Evolutionary conservation across 345 rosid species (phyloP), one percentile per base, ranked within the genome.

Genomic region (Sisymbrium altissimum): DNA sequence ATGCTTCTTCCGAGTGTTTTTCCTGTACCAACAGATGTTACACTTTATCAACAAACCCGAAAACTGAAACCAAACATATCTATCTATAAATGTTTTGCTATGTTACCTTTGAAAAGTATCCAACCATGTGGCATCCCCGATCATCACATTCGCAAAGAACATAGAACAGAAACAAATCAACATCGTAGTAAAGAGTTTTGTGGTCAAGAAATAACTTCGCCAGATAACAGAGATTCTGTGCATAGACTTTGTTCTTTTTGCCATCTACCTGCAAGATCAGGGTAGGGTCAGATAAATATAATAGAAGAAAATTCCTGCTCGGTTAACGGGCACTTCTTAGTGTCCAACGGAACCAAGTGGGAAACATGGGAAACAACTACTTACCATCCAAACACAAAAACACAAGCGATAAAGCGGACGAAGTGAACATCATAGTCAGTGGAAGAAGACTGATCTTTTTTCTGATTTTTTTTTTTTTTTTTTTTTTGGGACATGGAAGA

Each of bases 91-190:
- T 17, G 71, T 1, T n/a, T 2, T 14, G 65, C 29, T 49, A 49
- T 41, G 9, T n/a, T 18, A 73, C 71, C 64, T 94, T 94, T 60
- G 98, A 94, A 70, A 89, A 94, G 80, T 94, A 94, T 65, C 98
- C 98, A 81, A 91, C 97, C 97, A 91, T 94, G 83, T 94, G 98
- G 85, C 98, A 94, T 70, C 98, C 98, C 38, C 98, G 95, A 83
- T 94, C 98, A 81, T 94, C 98, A 65, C 97, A 94, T 82, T 72
- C 76, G 3, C 77, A 73, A 9, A 73, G 77, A 64, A 73, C 71
- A 39, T 73, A 73, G 48, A 73, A 73, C 23, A 94, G 87, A 80
- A 94, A 94, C 73, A 94, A 83, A 76, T 94, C 97, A 74, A 95
- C 99, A 25, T 95, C 99, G 76, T 95, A 95, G 72, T 95, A 95